phyloP scores from a whole-genome alignment of 768 basidiomycete species.

The Lactifluus hygrophoroides region DNA sequence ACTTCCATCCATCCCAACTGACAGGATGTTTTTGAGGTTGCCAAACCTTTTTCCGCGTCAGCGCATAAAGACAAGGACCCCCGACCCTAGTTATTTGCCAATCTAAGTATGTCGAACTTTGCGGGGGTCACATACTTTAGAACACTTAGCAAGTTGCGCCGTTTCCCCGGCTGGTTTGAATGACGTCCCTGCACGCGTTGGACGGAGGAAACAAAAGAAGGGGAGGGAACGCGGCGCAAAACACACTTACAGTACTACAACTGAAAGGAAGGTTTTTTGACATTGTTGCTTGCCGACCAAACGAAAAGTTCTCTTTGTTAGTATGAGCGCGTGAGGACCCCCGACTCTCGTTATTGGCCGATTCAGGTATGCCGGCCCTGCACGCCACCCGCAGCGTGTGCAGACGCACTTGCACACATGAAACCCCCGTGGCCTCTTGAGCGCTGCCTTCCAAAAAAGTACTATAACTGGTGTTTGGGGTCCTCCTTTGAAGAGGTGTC shows the following conservation, averaged over 20 bases:
- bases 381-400: conserved; percentile 8
- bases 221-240: no score
- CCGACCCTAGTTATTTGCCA: no score
- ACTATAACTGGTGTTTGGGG: not conserved
- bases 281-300: not conserved
- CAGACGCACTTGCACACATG: not conserved
- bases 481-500: not conserved
- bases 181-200: no score
- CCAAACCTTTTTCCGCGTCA: no score
- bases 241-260: no score
- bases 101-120: no score
- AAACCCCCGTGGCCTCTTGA: not conserved
- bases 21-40: not conserved
- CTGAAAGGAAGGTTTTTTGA: no score
- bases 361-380: not conserved
- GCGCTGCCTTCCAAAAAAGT: not conserved
- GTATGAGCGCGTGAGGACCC: not conserved
- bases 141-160: no score
- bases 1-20: not conserved
- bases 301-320: not conserved
- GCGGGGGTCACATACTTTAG: no score
- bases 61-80: no score
- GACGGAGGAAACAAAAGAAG: no score
- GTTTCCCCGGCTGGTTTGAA: no score
- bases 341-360: not conserved